Evolutionary conservation across 176 grass and related monocot genomes (phyloP).

Genomic region (Carex myosuroides): DNA sequence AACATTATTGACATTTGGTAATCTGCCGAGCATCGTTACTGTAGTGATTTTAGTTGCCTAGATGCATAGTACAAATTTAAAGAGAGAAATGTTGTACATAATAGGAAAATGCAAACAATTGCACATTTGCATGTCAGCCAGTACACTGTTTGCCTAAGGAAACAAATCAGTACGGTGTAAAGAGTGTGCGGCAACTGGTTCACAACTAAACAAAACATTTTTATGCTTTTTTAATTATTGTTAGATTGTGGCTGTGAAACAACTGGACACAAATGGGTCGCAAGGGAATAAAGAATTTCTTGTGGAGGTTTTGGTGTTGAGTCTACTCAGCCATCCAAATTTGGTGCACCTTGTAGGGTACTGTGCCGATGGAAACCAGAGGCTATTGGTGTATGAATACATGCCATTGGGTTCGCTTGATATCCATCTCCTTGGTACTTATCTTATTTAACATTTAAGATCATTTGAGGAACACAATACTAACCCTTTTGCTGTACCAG

Average conservation of each 20-base stretch:
- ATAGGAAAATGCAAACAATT: not conserved
- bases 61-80: not conserved
- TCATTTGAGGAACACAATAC: not conserved
- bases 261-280: slow-evolving; percentile 62
- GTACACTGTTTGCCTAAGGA: not conserved
- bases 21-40: not conserved
- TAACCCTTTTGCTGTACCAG: slow-evolving; percentile 34
- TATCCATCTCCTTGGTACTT: slow-evolving; percentile 62
- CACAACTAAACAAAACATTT: not conserved
- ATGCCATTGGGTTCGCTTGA: slow-evolving; percentile 75
- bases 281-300: slow-evolving; percentile 85
- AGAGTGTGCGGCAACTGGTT: not conserved
- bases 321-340: slow-evolving; percentile 71
- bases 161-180: not conserved
- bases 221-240: slow-evolving; percentile 1
- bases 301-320: slow-evolving; percentile 77
- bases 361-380: slow-evolving; percentile 80
- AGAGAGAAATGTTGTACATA: not conserved
- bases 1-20: not conserved
- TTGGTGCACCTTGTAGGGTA: slow-evolving; percentile 86
- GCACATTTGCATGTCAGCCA: not conserved
- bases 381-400: slow-evolving; percentile 84
- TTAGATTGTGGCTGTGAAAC: slow-evolving; percentile 84
- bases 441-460: not conserved
- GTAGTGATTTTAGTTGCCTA: not conserved